A percentile compares a stretch with the other conserved stretches of the same genome.
phyloP scores from a whole-genome alignment of 108 stramenopile species.

The Discostella pseudostelligera region DNA sequence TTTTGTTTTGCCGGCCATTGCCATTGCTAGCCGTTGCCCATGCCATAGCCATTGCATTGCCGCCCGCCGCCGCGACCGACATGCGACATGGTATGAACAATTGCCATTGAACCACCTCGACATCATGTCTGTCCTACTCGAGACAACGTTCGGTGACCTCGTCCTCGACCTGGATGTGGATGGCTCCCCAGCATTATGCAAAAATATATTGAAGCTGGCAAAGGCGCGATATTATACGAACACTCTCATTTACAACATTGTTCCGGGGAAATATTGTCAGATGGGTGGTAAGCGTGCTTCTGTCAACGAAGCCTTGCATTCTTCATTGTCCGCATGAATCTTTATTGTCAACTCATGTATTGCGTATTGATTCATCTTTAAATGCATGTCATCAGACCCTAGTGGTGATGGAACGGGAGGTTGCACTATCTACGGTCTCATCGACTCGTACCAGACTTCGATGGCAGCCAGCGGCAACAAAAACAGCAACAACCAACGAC shows the following conservation, averaged over 20 bases:
- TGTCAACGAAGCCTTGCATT: conserved; percentile 12
- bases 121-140: conserved; percentile 81
- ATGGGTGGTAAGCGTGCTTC: conserved; percentile 46
- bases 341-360: background rate
- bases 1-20: too few species aligned
- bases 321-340: background rate
- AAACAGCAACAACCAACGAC: background rate
- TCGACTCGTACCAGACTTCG: conserved; percentile 40
- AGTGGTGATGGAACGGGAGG: conserved; percentile 94
- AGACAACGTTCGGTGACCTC: conserved; percentile 85
- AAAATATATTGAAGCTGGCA: conserved; percentile 80
- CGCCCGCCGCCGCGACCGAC: too few species aligned
- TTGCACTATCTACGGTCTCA: conserved; percentile 75
- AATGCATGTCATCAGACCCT: conserved; percentile 57
- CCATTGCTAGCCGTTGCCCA: too few species aligned
- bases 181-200: conserved; percentile 71
- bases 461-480: conserved; percentile 2
- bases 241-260: conserved; percentile 71
- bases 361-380: background rate
- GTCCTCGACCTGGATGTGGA: conserved; percentile 83
- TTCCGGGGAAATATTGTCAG: conserved; percentile 71
- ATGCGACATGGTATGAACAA: too few species aligned
- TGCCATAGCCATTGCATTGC: too few species aligned
- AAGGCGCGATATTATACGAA: conserved; percentile 80
- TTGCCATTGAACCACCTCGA: too few species aligned